Base-by-base conservation (phyloP, 768 basidiomycete genomes). In the Tephrocybe sp. region DNA sequence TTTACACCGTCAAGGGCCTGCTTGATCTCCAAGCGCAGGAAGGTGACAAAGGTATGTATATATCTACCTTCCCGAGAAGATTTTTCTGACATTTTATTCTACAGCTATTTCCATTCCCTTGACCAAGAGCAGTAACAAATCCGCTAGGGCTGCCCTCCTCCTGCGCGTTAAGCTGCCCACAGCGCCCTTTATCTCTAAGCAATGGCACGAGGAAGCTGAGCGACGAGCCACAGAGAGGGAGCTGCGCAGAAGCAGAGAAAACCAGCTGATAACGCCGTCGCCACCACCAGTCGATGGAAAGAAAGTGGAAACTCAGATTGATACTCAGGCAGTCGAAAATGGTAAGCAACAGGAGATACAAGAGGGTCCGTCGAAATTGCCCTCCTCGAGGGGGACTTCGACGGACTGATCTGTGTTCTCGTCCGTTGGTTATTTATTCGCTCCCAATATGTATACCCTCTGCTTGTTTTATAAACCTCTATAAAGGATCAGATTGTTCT, bases 1-100 rank as follows among this genome's bases (percentile, higher is more conserved):
- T 39, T 36, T 60, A 57, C 39, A 52, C 44, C n/a, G 47, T 60
- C 18, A 38, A 48, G 15, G 24, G 10, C 8, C 30, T 60, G 26
- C 40, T 57, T 14, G 36, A 40, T 10, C 53, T 57, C 18, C 58
- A 60, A 50, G 45, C 37, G n/a, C 46, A 55, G 20, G 50, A 53
- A 34, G 33, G 38, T 12, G 41, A 47, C 8, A 12, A 54, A 28
- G 33, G 58, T 50, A 18, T 20, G 39, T 51, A 36, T 26, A 5
- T 36, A 4, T 36, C 34, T 5, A n/a, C 43, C 32, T 34, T 40
- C 9, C 30, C n/a, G n/a, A n/a, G n/a, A n/a, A n/a, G n/a, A n/a
- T n/a, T n/a, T n/a, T n/a, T n/a, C n/a, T n/a, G n/a, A n/a, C n/a
- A n/a, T n/a, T n/a, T n/a, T n/a, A n/a, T n/a, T n/a, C 24, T 32